Evolutionary conservation across 2,329 filamentous ascomycete species (phyloP).

Genomic region (Phaeosphaeria sp.): DNA sequence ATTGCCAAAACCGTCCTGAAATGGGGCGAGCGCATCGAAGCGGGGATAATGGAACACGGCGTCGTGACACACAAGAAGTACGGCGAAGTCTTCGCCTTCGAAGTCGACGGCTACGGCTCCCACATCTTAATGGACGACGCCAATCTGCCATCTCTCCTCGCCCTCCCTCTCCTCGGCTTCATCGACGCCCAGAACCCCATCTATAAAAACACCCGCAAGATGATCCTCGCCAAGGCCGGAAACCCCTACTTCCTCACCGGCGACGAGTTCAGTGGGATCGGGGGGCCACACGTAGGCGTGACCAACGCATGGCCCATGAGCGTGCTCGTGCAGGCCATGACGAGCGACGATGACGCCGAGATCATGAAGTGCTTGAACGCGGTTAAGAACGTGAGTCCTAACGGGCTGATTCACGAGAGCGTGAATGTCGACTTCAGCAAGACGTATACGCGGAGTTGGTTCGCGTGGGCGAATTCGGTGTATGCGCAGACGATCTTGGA

Average conservation of each 20-base stretch:
- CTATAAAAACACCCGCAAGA: conserved; percentile 88
- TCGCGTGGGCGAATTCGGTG: conserved; percentile 97
- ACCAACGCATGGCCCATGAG: conserved; percentile 97
- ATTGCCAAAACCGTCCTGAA: conserved; percentile 58
- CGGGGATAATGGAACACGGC: conserved; percentile 85
- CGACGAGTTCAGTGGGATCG: conserved; percentile 81
- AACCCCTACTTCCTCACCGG: conserved; percentile 92
- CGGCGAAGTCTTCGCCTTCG: conserved; percentile 83
- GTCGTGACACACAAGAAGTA: conserved; percentile 77
- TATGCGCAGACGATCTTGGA: conserved; percentile 93
- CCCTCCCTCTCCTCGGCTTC: conserved; percentile 81
- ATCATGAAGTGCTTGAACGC: conserved; percentile 75
- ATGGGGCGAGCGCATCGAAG: conserved; percentile 70
- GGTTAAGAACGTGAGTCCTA: conserved; percentile 75
- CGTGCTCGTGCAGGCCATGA: conserved; percentile 88
- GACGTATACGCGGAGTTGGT: conserved; percentile 90
- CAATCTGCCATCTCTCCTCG: conserved; percentile 82
- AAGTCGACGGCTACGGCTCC: conserved; percentile 87
- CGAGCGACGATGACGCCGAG: conserved; percentile 81
- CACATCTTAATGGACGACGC: conserved; percentile 88
- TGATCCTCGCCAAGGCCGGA: conserved; percentile 74
- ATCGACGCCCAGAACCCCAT: conserved; percentile 68
- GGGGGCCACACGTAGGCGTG: conserved; percentile 83
- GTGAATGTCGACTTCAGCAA: conserved; percentile 76
- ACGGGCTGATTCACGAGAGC: conserved; percentile 91